Base-by-base conservation (phyloP, 2,329 filamentous ascomycete genomes). In the Ramularia endophylla region DNA sequence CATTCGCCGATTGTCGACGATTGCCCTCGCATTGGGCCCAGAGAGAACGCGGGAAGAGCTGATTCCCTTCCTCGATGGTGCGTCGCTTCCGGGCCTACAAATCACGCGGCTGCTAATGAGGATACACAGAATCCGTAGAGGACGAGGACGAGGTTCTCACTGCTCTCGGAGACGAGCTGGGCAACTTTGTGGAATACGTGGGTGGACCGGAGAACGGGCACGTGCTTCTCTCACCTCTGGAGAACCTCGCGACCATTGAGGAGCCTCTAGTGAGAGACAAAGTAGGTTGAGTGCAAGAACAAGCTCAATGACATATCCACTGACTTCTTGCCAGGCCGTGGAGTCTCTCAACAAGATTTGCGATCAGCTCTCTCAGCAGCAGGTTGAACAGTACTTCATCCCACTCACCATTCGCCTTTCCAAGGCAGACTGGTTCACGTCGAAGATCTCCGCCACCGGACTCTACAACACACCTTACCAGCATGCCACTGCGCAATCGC, bases 261-360 rank as follows among this genome's bases (percentile, higher is more conserved):
- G 92, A 98, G 70, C 90, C 92, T 50, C 80, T 98, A 57, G 92
- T 98, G 50, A 80, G 92, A 61, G 92, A 98, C 72, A 98, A 98
- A 85, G 90, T 94, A 43, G 29, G 53, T 34, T n/a, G 7, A 27
- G 19, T 69, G 49, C 67, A 60, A 29, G 9, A 20, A 13, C 18
- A 27, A 27, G 30, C 31, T n/a, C n/a, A 9, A 15, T 30, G 20
- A 9, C 31, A 25, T 34, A 40, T 43, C 62, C n/a, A n/a, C n/a
- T 69, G 52, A 70, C 56, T 9, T 29, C 40, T 33, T 40, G 27
- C n/a, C 58, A 95, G 90, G 92, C 92, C 52, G 92, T 98, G 63
- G 94, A 98, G 67, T 98, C 92, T 35, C 80, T 98, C 56, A 98
- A 98, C 79, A 98, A 95, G 74, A 97, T 98, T 66, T 97, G 92